Base-by-base conservation (phyloP, 306 rosid species). In the Malus fusca region DNA sequence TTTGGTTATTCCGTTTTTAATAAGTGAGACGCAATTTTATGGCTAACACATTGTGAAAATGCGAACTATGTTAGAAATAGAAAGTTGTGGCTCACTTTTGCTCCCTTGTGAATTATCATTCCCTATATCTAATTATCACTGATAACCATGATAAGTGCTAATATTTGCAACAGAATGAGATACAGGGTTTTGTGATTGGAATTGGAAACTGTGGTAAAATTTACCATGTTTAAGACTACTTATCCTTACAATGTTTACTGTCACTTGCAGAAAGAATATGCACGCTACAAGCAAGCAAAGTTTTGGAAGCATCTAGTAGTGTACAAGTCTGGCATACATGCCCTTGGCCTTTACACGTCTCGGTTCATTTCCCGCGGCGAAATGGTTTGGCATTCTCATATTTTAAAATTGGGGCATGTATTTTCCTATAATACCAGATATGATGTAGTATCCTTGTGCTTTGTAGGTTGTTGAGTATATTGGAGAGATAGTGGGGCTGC, bases 291-390 rank as follows among this genome's bases (percentile, higher is more conserved):
- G 76, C 89, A 85, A 78, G 82, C 81, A 33, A 86, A 77, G 78
- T 78, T 85, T 40, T 86, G 92, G 92, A 90, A 84, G 80, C 85
- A 82, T 64, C 88, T 88, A 63, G 84, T 88, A 61, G 92, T 90
- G n/a, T 90, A 88, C 82, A 90, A 90, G 74, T 90, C 96, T 51
- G 88, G 90, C 77, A 90, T 90, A 79, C 96, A 90, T 78, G 96
- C 83, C 56, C 96, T 90, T 80, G 92, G 96, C 75, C 92, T 90
- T 69, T 90, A 90, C 80, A 90, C 96, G 68, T 90, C 90, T 71
- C 85, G 87, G 55, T 83, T 88, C 79, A 90, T 90, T 73, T 86
- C 90, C 60, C 86, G 79, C 31, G 81, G 88, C 74, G 88, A 85
- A 86, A 86, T 88, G 96, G 96, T 90, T 74, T 52, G 84, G 78